phyloP scores from a whole-genome alignment of 441 rosid species.

The Euphorbia celastroides region DNA sequence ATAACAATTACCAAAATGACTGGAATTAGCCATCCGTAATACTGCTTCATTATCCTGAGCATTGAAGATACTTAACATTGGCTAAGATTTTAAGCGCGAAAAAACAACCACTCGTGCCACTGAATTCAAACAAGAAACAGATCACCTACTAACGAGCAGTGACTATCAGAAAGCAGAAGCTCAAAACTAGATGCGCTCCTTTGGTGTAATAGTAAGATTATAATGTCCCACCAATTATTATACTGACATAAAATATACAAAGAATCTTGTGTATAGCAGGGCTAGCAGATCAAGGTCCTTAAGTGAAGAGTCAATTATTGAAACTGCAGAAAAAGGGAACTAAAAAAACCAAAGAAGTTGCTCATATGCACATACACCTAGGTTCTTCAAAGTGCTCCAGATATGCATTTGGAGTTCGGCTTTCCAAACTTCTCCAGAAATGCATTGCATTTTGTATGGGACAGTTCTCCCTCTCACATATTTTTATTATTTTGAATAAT shows the following conservation, averaged over 20 bases:
- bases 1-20: no score
- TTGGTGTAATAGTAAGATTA: neutral
- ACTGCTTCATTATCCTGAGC: no score
- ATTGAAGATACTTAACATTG: neutral
- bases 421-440: no score
- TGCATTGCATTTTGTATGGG: no score
- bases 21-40: no score
- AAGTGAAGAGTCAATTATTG: neutral
- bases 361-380: neutral
- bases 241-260: no score
- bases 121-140: neutral
- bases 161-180: neutral
- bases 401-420: neutral
- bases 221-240: no score
- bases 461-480: neutral
- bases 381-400: neutral
- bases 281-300: neutral
- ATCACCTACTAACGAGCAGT: neutral
- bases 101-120: no score
- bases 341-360: neutral
- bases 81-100: neutral
- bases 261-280: neutral
- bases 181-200: neutral
- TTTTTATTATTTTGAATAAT: neutral
- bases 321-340: neutral